Base-by-base conservation (phyloP, 2,329 filamentous ascomycete species). In the Keithomyces neogunnii region DNA sequence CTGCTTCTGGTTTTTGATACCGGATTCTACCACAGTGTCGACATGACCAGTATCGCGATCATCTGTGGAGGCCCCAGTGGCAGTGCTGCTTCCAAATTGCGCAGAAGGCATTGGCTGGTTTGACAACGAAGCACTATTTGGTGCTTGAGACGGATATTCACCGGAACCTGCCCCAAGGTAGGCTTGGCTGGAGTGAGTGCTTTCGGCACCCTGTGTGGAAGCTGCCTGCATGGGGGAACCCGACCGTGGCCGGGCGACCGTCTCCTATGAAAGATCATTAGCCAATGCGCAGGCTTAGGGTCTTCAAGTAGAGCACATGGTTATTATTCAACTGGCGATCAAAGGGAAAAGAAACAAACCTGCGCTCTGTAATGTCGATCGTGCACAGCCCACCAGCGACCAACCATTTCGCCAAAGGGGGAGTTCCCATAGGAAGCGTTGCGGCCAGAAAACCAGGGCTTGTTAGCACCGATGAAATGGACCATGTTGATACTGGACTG, bases 311-410 rank as follows among this genome's bases (percentile, higher is more conserved):
- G 33, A 11, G 33, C 11, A 35, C 33, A 3, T 2, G 33, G 19
- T 19, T 19, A 19, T 19, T 35, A 35, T 35, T 7, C 11, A 35
- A 35, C n/a, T n/a, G n/a, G 11, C 33, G 33, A 11, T 19, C 19
- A 11, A 11, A 35, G 6, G 30, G 30, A 42, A 49, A 9, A 67
- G 19, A 30, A 9, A 28, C 73, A 54, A 65, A 82, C 80, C 56
- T 73, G 62, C 59, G 66, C 65, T 57, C 79, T 77, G 65, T 95
- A 91, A 71, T 97, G 91, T 55, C 81, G 78, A 69, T 97, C 92
- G 65, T 95, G 95, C 42, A 95, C 87, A 44, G 89, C 82, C 92
- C 92, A 99, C 93, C 93, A 99, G 62, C 83, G 81, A 53, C 83
- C 85, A 42, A 90, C 72, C 73, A 97, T 85, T 69, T 96, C 87